Conservation (phyloP, 305 asterid species). For the Solanum hybrid region DNA sequence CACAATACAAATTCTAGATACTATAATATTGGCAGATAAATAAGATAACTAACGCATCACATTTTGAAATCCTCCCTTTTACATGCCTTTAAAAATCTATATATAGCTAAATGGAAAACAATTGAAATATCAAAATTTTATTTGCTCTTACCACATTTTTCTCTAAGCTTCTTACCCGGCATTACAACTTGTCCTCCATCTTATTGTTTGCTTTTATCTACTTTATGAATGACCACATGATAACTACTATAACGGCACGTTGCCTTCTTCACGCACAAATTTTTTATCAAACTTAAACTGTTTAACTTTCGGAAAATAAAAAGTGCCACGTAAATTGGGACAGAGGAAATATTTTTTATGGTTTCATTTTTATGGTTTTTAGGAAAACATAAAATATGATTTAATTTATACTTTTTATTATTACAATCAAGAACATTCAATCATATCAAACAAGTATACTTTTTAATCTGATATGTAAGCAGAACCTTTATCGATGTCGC, state of each 20-base stretch:
- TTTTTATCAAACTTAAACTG: neutral
- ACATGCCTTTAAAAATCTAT: neutral
- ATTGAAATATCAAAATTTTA: neutral
- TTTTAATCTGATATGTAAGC: too few species aligned
- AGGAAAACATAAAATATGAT: too few species aligned
- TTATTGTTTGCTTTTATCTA: neutral
- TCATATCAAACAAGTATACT: too few species aligned
- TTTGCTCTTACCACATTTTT: neutral
- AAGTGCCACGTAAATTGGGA: too few species aligned
- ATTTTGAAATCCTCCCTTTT: neutral
- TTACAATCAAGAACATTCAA: too few species aligned
- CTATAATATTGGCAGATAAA: neutral
- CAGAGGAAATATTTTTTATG: too few species aligned
- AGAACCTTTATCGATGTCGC: too few species aligned
- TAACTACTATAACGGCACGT: neutral
- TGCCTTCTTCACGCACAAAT: neutral
- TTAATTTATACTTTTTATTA: too few species aligned
- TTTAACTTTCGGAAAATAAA: too few species aligned
- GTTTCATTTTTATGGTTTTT: too few species aligned
- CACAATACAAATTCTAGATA: neutral
- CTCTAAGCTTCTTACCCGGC: neutral
- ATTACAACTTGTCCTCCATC: neutral
- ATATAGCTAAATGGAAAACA: neutral
- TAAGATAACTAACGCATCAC: conserved; percentile 12
- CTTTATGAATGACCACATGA: neutral